Base-by-base conservation (phyloP, 2,329 filamentous ascomycete species). In the Claviceps purpurea region DNA sequence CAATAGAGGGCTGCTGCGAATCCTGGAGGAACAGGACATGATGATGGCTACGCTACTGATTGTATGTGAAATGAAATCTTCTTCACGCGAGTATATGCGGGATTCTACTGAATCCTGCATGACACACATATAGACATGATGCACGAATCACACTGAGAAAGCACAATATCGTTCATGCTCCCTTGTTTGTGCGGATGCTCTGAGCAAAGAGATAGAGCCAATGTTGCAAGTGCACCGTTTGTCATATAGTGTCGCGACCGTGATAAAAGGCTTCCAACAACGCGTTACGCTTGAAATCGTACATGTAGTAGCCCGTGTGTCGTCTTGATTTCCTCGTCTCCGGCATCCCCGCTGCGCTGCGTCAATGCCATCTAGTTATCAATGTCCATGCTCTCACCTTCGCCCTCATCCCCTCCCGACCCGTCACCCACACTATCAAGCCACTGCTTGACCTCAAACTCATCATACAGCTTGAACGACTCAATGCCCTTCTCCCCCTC, bases 391-490 rank as follows among this genome's bases (percentile, higher is more conserved):
- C 20, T 49, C 37, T 49, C 37, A 6, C 47, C 64, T 54, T 65
- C 73, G 18, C 62, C 69, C 37, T 68, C 68, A 49, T 68, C 66
- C 58, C 68, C 67, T 56, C 68, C 64, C 62, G 68, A 66, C 65
- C 70, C 63, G 51, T 81, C 78, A 54, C 78, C 79, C 20, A 83
- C 74, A 61, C 83, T 81, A 69, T 95, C 89, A 67, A 97, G 78
- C 81, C 90, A 90, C 58, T 82, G 82, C 66, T 84, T 82, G 56
- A 96, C 83, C 58, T 93, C 87, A 65, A 89, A 82, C 14, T 89
- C 90, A 67, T 98, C 93, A 63, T 87, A 93, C 58, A 95, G 76
- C 75, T 87, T 88, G 73, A 97, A 97, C 57, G 80, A 79, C 76
- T 97, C 87, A 37, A 85, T 70, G 51, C 64, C 71, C 68, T 77